Base-by-base conservation (phyloP, 305 asterid species). In the Petunia hybrid region DNA sequence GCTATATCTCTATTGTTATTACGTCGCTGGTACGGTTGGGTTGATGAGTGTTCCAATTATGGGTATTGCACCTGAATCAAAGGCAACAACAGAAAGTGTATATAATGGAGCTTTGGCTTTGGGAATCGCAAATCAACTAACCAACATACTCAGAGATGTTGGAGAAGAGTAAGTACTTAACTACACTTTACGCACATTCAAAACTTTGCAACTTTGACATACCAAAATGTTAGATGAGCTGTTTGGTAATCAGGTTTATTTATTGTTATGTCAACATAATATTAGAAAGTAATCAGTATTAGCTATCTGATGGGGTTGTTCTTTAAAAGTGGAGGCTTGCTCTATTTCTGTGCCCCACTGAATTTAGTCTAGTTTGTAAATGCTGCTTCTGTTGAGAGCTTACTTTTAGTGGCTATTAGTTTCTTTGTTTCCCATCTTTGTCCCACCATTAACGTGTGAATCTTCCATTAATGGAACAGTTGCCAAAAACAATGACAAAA, bases 11-110 rank as follows among this genome's bases (percentile, higher is more conserved):
- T 96, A 96, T 74, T 96, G 99, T 70, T 96, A 96, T 77, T 93
- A 94, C 51, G 99, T 96, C 9, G 98, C 98, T 59, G 99, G 98
- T 71, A 96, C 99, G 0, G 99, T 94, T 2, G 99, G 98, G 68
- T 84, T 96, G 90, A 96, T 96, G 99, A 93, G 98, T 66, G 98
- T 96, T 63, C 99, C 99, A 0, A 82, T 96, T 39, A 93, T 96
- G 98, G 99, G 98, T 41, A 96, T 96, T 69, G 98, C 94, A 39
- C 94, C 97, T 10, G 98, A 93, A 57, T 96, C 99, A 36, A 89
- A 89, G 79, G 97, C 99, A 62, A 80, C 97, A 4, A 89, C 96
- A 0, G 98, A 93, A 93, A 91, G 93, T 4, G 98, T 94, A 35
- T 96, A 93, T 61, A 94, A 91, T 77, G 91, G 92, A 57, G 98